These are phyloP conservation scores for Blastocystis sp. DNA, from an alignment of 352 stramenopile genomes.

Conservation along the genomic window DNA sequence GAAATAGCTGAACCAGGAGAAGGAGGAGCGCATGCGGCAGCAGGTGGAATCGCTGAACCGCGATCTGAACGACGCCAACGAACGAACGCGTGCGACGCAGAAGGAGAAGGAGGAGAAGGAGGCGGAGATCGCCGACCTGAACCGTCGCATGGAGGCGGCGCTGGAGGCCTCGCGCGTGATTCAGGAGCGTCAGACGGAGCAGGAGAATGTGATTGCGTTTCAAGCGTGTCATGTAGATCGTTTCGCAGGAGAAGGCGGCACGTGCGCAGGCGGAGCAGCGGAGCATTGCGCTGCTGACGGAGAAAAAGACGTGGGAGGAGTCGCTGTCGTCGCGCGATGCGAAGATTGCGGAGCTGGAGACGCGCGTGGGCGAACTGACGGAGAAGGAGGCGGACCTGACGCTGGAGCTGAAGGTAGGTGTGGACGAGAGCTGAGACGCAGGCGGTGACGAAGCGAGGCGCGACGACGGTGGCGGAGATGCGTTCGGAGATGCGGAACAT, in stretches of 20 bases:
- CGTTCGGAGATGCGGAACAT: conserved; percentile 45
- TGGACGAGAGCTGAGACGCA: background rate
- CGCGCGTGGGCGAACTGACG: background rate
- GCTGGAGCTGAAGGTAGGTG: background rate
- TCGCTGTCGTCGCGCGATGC: background rate
- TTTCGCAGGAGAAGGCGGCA: background rate
- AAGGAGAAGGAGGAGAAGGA: conserved; percentile 45
- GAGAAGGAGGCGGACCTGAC: background rate
- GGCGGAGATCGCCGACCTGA: background rate
- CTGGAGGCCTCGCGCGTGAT: background rate
- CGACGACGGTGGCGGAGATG: conserved; percentile 23
- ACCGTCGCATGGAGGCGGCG: background rate
- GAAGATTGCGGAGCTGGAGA: background rate
- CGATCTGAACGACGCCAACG: conserved; percentile 35
- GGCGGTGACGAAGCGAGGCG: background rate
- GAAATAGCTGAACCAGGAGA: background rate
- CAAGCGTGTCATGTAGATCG: background rate
- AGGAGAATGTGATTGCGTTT: background rate
- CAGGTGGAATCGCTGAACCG: conserved; percentile 28
- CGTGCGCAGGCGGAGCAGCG: conserved; percentile 1
- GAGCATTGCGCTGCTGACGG: background rate
- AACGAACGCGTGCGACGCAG: conserved; percentile 9
- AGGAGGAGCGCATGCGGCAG: conserved; percentile 2
- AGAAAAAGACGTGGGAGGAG: background rate
- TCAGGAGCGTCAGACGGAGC: background rate